Percentiles rank a stretch among this genome's conserved stretches.
Evolutionary conservation across 768 basidiomycete species (phyloP).

Genomic region (Rhizopogon vesiculosus): DNA sequence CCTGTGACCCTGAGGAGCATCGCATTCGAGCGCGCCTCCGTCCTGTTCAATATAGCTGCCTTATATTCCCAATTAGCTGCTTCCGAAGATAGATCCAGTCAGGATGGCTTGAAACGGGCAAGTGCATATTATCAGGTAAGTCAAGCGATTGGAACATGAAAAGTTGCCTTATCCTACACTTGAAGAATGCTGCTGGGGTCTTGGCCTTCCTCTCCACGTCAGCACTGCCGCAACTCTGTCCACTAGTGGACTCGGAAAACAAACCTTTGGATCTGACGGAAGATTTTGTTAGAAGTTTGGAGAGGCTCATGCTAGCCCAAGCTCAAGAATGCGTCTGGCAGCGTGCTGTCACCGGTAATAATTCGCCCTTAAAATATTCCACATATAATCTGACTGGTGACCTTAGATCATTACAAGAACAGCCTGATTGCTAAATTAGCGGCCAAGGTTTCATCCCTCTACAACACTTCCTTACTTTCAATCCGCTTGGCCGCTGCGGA

Average conservation of each 20-base stretch:
- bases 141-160: neutral
- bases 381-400: neutral
- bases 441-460: conserved; percentile 66
- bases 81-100: conserved; percentile 60
- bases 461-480: conserved; percentile 42
- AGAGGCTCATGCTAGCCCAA: conserved; percentile 83
- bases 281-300: conserved; percentile 56
- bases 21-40: conserved; percentile 73
- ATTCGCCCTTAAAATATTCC: neutral
- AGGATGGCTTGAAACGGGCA: conserved; percentile 84
- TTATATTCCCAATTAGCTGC: conserved; percentile 80
- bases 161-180: conserved; percentile 1
- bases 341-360: conserved; percentile 73
- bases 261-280: conserved; percentile 61
- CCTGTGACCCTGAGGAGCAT: conserved; percentile 69
- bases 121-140: conserved; percentile 65
- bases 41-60: conserved; percentile 84
- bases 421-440: conserved; percentile 81
- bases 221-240: conserved; percentile 47
- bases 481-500: conserved; percentile 41
- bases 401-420: conserved; percentile 68
- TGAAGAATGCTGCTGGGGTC: conserved; percentile 66
- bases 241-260: conserved; percentile 47
- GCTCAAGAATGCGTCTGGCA: conserved; percentile 99
- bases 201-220: conserved; percentile 55